Evolutionary conservation across 352 stramenopile genomes (phyloP).

Genomic region (Peronospora destructor): DNA sequence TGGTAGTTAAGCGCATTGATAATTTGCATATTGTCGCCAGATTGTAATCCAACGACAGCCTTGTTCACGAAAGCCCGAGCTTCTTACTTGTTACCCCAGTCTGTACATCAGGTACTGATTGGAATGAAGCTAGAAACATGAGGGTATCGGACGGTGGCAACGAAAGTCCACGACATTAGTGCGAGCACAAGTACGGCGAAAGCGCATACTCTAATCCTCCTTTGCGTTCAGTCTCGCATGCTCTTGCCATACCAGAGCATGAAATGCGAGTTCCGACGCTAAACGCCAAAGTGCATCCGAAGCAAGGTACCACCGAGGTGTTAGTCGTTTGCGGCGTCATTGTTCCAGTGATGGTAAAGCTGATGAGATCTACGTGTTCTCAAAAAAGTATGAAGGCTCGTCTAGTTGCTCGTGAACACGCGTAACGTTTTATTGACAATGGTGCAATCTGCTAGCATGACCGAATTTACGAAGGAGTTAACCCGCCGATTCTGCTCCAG

Average conservation of each 20-base stretch:
- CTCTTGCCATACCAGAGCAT: too few species aligned
- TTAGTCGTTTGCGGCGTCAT: slow-evolving; percentile 28
- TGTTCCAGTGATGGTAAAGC: slow-evolving; percentile 39
- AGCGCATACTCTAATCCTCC: too few species aligned
- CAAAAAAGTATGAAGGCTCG: slow-evolving; percentile 33
- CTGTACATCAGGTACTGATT: too few species aligned
- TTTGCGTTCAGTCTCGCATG: too few species aligned
- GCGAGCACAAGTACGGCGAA: too few species aligned
- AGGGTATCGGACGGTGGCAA: too few species aligned
- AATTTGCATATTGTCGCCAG: slow-evolving; percentile 11
- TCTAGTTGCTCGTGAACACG: slow-evolving; percentile 50
- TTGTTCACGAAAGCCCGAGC: slow-evolving; percentile 4
- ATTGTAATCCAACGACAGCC: slow-evolving; percentile 9
- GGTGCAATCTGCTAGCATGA: slow-evolving; percentile 44
- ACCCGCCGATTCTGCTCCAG: slow-evolving; percentile 59
- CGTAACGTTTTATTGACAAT: slow-evolving; percentile 63
- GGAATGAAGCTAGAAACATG: too few species aligned
- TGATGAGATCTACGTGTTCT: slow-evolving; percentile 49
- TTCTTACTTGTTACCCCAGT: too few species aligned
- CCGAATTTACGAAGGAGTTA: slow-evolving; percentile 67
- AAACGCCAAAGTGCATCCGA: slow-evolving; percentile 34
- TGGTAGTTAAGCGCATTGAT: slow-evolving; percentile 12
- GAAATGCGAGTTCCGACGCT: too few species aligned
- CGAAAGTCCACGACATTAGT: too few species aligned
- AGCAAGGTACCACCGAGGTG: slow-evolving; percentile 44